Base-by-base conservation (phyloP, 441 rosid genomes). In the Pelargonium myrrhifolium region DNA sequence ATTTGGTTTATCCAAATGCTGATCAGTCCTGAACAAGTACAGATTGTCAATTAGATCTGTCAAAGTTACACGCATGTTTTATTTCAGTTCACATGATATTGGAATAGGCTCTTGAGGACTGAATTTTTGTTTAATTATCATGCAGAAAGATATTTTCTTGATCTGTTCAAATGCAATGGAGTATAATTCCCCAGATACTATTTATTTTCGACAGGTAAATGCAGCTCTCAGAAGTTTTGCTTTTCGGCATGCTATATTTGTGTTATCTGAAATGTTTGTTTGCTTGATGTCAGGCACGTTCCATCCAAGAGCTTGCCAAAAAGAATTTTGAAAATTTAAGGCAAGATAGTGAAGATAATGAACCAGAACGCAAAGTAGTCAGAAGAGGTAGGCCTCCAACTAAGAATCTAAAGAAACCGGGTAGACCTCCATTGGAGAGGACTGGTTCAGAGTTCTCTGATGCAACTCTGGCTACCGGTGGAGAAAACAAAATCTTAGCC, bases 101-200 rank as follows among this genome's bases (percentile, higher is more conserved):
- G 51, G 51, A 45, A 45, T 45, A 10, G 51, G n/a, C n/a, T 9
- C 51, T 45, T 14, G 12, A 45, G 12, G n/a, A 11, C 51, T 45
- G 51, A 45, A 9, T 45, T 45, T 45, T 45, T 45, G 51, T 3
- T 45, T 9, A 45, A 45, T 45, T 67, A 45, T 10, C 51, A 45
- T 83, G 87, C 92, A 92, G 98, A 83, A 83, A 71, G 98, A 92
- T 69, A 78, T 89, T 37, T 80, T 85, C 61, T 74, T 89, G 64
- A 88, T 92, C 73, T 88, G 96, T 84, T 85, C 96, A 66, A 92
- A 92, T 73, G 96, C 96, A 28, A 89, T 89, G 98, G 86, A 83
- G 79, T 92, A 89, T 71, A 92, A 92, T 84, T 65, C 92, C 0
- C 68, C 95, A 22, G 96, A 89, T 67, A 89, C 96, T 11, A 69